phyloP scores from a whole-genome alignment of 2,329 filamentous ascomycete species.

The Stagonosporopsis chrysanthemi region DNA sequence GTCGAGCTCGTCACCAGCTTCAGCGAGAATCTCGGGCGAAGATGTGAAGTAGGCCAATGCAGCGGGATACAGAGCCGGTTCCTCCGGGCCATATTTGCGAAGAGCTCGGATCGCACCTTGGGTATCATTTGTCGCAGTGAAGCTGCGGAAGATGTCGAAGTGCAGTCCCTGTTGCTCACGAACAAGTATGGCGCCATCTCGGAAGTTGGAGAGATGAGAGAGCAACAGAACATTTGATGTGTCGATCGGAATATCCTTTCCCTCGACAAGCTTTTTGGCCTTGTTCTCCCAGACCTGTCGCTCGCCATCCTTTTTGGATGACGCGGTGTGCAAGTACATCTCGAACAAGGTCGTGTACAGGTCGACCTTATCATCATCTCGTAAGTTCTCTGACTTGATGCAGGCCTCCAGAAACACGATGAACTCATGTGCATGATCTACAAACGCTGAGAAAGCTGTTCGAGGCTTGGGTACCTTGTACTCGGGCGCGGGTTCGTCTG shows the following conservation, averaged over 20 bases:
- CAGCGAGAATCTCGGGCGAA: constrained; percentile 78
- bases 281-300: constrained; percentile 87
- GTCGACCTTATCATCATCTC: constrained; percentile 78
- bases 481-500: constrained; percentile 59
- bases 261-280: constrained; percentile 86
- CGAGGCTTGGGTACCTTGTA: constrained; percentile 85
- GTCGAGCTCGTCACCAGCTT: constrained; percentile 85
- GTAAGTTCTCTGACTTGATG: constrained; percentile 73
- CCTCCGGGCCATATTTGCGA: constrained; percentile 87
- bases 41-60: constrained; percentile 94
- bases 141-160: constrained; percentile 96
- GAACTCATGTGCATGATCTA: constrained; percentile 91
- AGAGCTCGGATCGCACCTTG: constrained; percentile 87
- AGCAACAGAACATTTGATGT: constrained; percentile 93
- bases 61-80: constrained; percentile 90
- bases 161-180: constrained; percentile 91
- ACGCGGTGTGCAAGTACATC: constrained; percentile 94
- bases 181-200: constrained; percentile 88
- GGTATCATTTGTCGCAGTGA: constrained; percentile 91
- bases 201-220: constrained; percentile 89
- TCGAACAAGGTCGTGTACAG: constrained; percentile 96
- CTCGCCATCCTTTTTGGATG: constrained; percentile 72
- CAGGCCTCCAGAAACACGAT: constrained; percentile 92
- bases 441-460: constrained; percentile 93
- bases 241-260: constrained; percentile 81